A percentile compares a stretch with the other conserved stretches of the same genome.
Evolutionary conservation across 1,284 basidiomycete species (phyloP).

Genomic region (Irpex lacteus): DNA sequence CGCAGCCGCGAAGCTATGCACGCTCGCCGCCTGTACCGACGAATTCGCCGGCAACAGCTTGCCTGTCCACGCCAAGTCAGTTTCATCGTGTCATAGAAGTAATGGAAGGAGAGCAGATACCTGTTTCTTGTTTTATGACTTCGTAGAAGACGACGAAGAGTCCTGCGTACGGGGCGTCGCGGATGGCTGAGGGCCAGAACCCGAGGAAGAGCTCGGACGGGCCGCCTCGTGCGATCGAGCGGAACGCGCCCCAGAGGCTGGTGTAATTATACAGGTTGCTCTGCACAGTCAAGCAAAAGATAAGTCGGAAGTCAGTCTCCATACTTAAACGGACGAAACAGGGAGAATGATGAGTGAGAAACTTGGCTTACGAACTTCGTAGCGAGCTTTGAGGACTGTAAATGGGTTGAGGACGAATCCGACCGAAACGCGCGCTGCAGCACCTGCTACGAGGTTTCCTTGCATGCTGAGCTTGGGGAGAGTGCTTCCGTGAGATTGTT

Average conservation of each 20-base stretch:
- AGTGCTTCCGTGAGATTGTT: constrained; percentile 42
- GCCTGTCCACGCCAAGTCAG: constrained; percentile 15
- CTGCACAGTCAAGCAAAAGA: constrained; percentile 35
- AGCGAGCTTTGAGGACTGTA: constrained; percentile 92
- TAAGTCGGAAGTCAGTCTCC: constrained; percentile 7
- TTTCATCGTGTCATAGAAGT: not conserved
- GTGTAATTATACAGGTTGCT: constrained; percentile 79
- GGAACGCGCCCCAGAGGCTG: constrained; percentile 60
- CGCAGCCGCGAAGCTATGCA: constrained; percentile 67
- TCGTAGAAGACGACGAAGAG: constrained; percentile 94
- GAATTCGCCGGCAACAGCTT: constrained; percentile 36
- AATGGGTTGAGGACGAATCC: constrained; percentile 93
- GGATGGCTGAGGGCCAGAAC: constrained; percentile 84
- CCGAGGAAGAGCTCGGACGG: constrained; percentile 86
- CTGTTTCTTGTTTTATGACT: constrained; percentile 69
- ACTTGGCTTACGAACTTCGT: constrained; percentile 63
- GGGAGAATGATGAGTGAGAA: not conserved
- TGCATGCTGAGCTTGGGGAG: constrained; percentile 75
- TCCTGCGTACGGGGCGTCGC: constrained; percentile 96
- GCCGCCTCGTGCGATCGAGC: constrained; percentile 67
- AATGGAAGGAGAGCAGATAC: constrained; percentile 36
- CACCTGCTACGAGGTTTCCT: constrained; percentile 91
- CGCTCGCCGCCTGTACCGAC: constrained; percentile 38
- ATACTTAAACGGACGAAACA: not conserved
- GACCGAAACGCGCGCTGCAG: constrained; percentile 79